Conservation (phyloP, 768 basidiomycete species). For the Leccinum disarticulatum region DNA sequence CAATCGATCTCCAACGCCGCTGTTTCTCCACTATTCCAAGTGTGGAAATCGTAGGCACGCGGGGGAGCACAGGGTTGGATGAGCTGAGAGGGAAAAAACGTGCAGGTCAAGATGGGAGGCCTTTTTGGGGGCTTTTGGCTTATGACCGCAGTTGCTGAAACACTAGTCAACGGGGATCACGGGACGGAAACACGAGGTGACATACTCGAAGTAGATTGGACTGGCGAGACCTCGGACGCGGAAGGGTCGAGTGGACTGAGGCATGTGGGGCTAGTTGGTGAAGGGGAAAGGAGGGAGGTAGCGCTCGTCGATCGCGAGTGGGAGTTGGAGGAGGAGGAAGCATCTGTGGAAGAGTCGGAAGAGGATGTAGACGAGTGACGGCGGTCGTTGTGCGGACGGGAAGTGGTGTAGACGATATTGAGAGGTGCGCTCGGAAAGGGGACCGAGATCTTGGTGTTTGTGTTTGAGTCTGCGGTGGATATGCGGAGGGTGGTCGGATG, state of each 20-base stretch:
- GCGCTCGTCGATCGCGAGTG: constrained; percentile 25
- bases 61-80: constrained; percentile 30
- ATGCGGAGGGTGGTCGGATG: constrained; percentile 39
- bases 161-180: constrained; percentile 1
- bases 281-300: constrained; percentile 32
- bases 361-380: constrained; percentile 31
- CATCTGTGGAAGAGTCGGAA: constrained; percentile 25
- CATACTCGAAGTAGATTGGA: constrained; percentile 6
- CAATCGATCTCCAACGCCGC: constrained; percentile 37
- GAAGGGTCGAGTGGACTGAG: constrained; percentile 1
- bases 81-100: constrained; percentile 50
- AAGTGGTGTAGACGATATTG: constrained; percentile 7
- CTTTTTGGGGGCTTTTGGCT: constrained; percentile 13
- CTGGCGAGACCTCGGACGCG: constrained; percentile 2
- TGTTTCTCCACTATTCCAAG: constrained; percentile 19
- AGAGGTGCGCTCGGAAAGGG: constrained; percentile 17
- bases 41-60: constrained; percentile 20
- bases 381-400: constrained; percentile 25
- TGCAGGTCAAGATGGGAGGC: constrained; percentile 47
- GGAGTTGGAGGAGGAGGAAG: constrained; percentile 24
- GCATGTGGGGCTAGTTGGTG: constrained; percentile 20
- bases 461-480: constrained; percentile 20
- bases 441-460: constrained; percentile 8
- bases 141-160: constrained; percentile 10
- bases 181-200: background rate